Evolutionary conservation across 2,329 filamentous ascomycete species (phyloP), one percentile per base, ranked within the genome.

Genomic region (Didymosphaeria variabile): DNA sequence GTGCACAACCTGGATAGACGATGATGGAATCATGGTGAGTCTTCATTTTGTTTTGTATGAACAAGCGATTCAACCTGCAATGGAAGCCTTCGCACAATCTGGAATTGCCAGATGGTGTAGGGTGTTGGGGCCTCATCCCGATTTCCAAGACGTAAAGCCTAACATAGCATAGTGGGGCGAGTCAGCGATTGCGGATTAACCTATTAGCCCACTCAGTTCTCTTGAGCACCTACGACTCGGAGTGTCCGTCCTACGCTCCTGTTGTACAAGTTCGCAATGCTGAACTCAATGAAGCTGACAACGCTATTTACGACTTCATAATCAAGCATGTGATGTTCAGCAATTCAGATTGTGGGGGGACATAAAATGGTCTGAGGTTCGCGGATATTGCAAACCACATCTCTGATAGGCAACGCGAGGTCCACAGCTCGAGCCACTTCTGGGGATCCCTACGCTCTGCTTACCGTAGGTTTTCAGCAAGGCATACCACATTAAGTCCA

Each of bases 1-100:
- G 19, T 44, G 17, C 2, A 54, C 42, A 23, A 49, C 23, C 21
- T 53, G 36, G 54, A 31, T 38, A 7, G n/a, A n/a, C 23, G 32
- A 60, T 38, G 50, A 50, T 55, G 40, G 52, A 55, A 55, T 32
- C 40, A 44, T 4, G 12, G 44, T 36, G 13, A 40, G 6, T n/a
- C 21, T 9, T 42, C 45, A 21, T 21, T 53, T 53, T 40, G 26
- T 58, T 58, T 46, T 58, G n/a, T 31, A 52, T 58, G n/a, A 10
- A 26, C 10, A 17, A 3, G n/a, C 17, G 15, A 38, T 12, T 13
- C 47, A n/a, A 10, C 13, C 10, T 21, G 13, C 2, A 56, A 38
- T 38, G 29, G 45, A 40, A 17, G 54, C 21, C 45, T 29, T 44
- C 52, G 36, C 19, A 53, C 36, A 5, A 38, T 40, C 19, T 10